These are phyloP conservation scores for Malassezia dermatis DNA, from an alignment of 1,284 basidiomycete species.

Conservation along the genomic window DNA sequence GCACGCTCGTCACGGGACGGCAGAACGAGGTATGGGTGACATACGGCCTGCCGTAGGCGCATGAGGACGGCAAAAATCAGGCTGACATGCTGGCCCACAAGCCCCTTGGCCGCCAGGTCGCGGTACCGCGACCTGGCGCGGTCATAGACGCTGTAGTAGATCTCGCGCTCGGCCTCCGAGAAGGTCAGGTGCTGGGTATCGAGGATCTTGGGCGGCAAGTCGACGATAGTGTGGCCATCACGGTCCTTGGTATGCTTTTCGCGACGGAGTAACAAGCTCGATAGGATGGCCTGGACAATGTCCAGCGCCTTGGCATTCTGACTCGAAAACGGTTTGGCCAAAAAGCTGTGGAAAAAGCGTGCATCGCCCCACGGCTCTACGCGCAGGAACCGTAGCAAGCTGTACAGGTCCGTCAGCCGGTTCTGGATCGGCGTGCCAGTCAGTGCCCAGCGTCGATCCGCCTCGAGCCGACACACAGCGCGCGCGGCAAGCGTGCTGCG, in stretches of 20 bases:
- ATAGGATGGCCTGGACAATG: constrained; percentile 42
- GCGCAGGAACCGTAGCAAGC: constrained; percentile 57
- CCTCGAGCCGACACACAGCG: constrained; percentile 73
- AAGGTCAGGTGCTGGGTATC: constrained; percentile 32
- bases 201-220: constrained; percentile 74
- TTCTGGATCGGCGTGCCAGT: constrained; percentile 96
- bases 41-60: constrained; percentile 50
- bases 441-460: constrained; percentile 75
- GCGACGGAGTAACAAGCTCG: constrained; percentile 60
- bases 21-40: constrained; percentile 49
- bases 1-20: constrained; percentile 19
- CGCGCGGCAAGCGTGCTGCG: constrained; percentile 78
- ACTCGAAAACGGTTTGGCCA: constrained; percentile 42
- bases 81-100: constrained; percentile 43
- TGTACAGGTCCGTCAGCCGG: constrained; percentile 71
- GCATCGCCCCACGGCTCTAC: constrained; percentile 68
- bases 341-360: constrained; percentile 44
- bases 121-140: constrained; percentile 39
- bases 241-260: constrained; percentile 84
- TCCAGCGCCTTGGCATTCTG: constrained; percentile 40
- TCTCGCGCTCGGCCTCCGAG: constrained; percentile 37
- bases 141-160: constrained; percentile 47
- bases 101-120: constrained; percentile 29
- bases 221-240: constrained; percentile 77
- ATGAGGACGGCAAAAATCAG: constrained; percentile 50